phyloP scores from a whole-genome alignment of 2,329 filamentous ascomycete species.

The Talaromyces sp. region DNA sequence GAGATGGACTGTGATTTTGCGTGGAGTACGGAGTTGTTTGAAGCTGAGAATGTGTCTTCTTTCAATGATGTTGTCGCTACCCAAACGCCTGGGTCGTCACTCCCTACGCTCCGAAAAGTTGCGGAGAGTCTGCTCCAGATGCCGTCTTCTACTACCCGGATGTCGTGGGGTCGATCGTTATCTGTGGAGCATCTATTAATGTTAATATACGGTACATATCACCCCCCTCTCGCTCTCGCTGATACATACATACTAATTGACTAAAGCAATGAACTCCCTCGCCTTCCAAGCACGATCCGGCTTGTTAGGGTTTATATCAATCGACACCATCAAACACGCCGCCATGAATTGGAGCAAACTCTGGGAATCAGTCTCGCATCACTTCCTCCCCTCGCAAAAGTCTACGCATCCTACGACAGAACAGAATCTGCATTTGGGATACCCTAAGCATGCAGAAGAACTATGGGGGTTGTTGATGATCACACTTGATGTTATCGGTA shows the following conservation, averaged over 20 bases:
- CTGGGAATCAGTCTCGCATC: slow-evolving; percentile 26
- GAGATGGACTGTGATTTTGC: slow-evolving; percentile 35
- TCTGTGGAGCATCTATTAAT: slow-evolving; percentile 33
- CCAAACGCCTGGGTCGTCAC: slow-evolving; percentile 19
- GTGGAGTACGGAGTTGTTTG: slow-evolving; percentile 32
- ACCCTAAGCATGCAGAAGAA: slow-evolving; percentile 35
- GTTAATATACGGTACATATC: slow-evolving; percentile 31
- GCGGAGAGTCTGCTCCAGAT: slow-evolving; percentile 28
- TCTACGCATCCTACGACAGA: slow-evolving; percentile 23
- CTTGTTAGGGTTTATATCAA: slow-evolving; percentile 28
- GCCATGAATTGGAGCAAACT: slow-evolving; percentile 32
- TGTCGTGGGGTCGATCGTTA: slow-evolving; percentile 29
- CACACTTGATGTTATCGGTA: slow-evolving; percentile 25
- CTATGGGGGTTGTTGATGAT: slow-evolving; percentile 33
- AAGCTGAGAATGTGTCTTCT: slow-evolving; percentile 29
- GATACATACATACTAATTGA: not conserved
- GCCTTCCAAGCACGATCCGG: slow-evolving; percentile 32
- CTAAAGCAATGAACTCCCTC: slow-evolving; percentile 31
- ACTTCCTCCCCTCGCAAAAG: not conserved
- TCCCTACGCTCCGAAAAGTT: slow-evolving; percentile 29
- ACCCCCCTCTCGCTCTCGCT: not conserved
- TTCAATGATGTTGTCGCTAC: slow-evolving; percentile 26
- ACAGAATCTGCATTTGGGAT: slow-evolving; percentile 29
- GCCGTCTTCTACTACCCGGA: slow-evolving; percentile 15
- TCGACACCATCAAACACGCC: slow-evolving; percentile 29